Percentiles rank a stretch among this genome's conserved stretches.
Conservation (phyloP, 2,329 filamentous ascomycete species). For the Pseudocercospora fijiensis region DNA sequence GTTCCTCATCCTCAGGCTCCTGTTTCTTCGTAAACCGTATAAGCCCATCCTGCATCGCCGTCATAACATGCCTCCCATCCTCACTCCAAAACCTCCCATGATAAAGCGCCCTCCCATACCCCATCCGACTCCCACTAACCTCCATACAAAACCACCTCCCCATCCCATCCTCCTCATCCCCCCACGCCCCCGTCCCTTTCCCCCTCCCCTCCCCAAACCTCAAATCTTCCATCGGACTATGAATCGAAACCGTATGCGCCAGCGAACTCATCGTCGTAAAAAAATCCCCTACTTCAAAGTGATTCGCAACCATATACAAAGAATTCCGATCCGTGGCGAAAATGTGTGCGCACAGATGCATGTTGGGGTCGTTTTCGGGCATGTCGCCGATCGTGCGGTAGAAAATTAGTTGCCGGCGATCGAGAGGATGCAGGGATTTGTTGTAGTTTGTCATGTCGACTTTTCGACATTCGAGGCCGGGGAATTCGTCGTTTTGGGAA, state of each 20-base stretch:
- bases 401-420: too few species aligned
- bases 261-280: conserved; percentile 49
- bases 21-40: conserved; percentile 34
- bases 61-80: conserved; percentile 47
- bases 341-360: conserved; percentile 59
- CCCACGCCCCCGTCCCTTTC: background rate
- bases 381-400: conserved; percentile 47
- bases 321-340: conserved; percentile 59
- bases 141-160: conserved; percentile 53
- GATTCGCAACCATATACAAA: conserved; percentile 53
- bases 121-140: conserved; percentile 47
- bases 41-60: conserved; percentile 53
- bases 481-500: conserved; percentile 43
- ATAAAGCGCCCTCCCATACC: conserved; percentile 48
- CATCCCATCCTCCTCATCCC: conserved; percentile 7
- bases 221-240: conserved; percentile 44
- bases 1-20: conserved; percentile 9
- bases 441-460: conserved; percentile 56
- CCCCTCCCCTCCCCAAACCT: conserved; percentile 35
- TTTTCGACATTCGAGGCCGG: conserved; percentile 51
- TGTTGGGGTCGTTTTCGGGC: conserved; percentile 45
- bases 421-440: conserved; percentile 37
- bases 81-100: conserved; percentile 49
- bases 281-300: conserved; percentile 45
- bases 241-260: conserved; percentile 51